A percentile compares a stretch with the other conserved stretches of the same genome.
phyloP scores from a whole-genome alignment of 2,329 filamentous ascomycete genomes.

The Colletotrichum lentis region DNA sequence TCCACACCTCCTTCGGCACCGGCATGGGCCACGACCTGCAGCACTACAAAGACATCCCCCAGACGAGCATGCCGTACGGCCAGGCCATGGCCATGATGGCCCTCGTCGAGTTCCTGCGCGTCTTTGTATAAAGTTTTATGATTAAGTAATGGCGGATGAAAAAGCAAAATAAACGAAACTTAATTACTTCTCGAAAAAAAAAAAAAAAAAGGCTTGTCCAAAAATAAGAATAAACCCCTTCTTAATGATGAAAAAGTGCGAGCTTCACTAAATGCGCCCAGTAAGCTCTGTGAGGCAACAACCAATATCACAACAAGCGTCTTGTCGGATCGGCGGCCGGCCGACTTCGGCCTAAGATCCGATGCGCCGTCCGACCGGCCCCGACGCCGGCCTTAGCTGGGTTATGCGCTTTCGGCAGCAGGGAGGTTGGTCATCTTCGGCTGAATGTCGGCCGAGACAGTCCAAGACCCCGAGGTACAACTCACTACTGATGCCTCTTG shows the following conservation, averaged over 20 bases:
- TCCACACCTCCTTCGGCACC: constrained; percentile 80
- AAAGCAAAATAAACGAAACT: constrained; percentile 9
- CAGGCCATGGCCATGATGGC: constrained; percentile 88
- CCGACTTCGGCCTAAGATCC: background rate
- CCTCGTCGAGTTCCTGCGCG: constrained; percentile 75
- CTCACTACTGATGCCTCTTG: background rate
- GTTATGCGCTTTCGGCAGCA: background rate
- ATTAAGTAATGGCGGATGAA: constrained; percentile 26
- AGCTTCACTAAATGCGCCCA: no score
- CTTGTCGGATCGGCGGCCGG: background rate
- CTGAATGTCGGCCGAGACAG: constrained; percentile 12
- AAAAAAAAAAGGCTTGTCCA: no score
- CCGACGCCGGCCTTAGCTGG: background rate
- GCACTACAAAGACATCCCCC: constrained; percentile 78
- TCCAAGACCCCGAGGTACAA: background rate
- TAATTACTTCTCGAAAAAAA: background rate
- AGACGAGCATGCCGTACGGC: constrained; percentile 85
- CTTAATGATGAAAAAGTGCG: no score
- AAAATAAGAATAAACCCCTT: no score
- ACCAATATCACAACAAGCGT: no score
- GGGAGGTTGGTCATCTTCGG: background rate
- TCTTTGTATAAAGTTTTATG: constrained; percentile 42
- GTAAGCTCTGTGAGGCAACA: no score
- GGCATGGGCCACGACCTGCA: constrained; percentile 77
- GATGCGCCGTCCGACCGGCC: background rate